These are phyloP conservation scores for Fomitopsis pinicola DNA, from an alignment of 1,284 basidiomycete species.

Conservation along the genomic window DNA sequence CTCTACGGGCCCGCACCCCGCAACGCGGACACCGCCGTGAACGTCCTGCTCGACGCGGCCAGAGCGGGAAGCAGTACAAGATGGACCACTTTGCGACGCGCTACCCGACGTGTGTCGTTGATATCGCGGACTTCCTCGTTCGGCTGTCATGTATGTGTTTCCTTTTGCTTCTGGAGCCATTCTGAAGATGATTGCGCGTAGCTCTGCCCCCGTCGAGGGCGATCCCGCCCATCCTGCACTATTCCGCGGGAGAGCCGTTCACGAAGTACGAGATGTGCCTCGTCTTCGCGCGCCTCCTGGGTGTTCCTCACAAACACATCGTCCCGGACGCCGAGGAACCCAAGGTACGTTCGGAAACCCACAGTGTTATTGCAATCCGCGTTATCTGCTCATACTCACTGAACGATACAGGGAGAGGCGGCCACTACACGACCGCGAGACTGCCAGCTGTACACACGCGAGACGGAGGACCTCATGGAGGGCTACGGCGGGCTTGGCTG, in stretches of 20 bases:
- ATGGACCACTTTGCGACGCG: slow-evolving; percentile 87
- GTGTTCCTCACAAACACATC: slow-evolving; percentile 62
- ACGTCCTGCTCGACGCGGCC: slow-evolving; percentile 72
- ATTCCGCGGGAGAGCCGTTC: slow-evolving; percentile 68
- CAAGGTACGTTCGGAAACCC: slow-evolving; percentile 22
- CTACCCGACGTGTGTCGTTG: slow-evolving; percentile 76
- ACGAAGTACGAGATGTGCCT: slow-evolving; percentile 86
- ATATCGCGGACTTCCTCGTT: slow-evolving; percentile 73
- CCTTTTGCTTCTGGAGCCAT: neutral
- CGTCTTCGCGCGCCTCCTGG: slow-evolving; percentile 64
- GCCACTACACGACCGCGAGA: slow-evolving; percentile 69
- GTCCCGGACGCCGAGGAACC: slow-evolving; percentile 64
- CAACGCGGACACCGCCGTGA: slow-evolving; percentile 77
- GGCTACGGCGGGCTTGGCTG: slow-evolving; percentile 55
- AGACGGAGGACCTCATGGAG: slow-evolving; percentile 57
- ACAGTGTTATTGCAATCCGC: neutral
- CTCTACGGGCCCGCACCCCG: slow-evolving; percentile 73
- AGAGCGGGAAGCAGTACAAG: slow-evolving; percentile 72
- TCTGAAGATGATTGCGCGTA: slow-evolving; percentile 2
- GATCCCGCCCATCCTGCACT: slow-evolving; percentile 71
- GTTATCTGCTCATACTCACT: neutral
- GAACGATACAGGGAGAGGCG: slow-evolving; percentile 33
- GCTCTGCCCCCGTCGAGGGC: slow-evolving; percentile 22
- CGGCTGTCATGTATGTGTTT: slow-evolving; percentile 51
- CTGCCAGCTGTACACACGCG: slow-evolving; percentile 64